These are phyloP conservation scores for Fusarium sp. DNA, from an alignment of 2,329 filamentous ascomycete genomes.

Conservation along the genomic window DNA sequence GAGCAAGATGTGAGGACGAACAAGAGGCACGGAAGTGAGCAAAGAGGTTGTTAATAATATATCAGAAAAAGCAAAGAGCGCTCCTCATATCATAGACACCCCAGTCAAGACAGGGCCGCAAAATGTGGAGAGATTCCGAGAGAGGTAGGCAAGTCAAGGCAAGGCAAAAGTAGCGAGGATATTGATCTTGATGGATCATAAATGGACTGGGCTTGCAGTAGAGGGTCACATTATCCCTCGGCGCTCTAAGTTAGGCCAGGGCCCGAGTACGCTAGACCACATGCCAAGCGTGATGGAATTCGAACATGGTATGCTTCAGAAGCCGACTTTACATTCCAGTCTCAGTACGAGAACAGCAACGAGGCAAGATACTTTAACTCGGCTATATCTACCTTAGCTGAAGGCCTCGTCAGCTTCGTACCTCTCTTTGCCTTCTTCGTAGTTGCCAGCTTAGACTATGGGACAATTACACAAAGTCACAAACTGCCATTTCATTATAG, in stretches of 20 bases:
- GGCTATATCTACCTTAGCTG: not conserved
- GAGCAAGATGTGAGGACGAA: not conserved
- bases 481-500: slow-evolving; percentile 9
- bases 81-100: not conserved
- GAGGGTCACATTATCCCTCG: slow-evolving; percentile 22
- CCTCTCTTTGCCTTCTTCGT: not conserved
- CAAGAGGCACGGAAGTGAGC: not conserved
- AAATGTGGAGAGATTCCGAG: slow-evolving; percentile 21
- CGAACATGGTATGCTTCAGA: slow-evolving; percentile 15
- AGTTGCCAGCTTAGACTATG: not conserved
- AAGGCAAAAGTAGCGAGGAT: not conserved
- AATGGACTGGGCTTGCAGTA: not conserved
- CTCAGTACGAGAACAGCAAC: not conserved
- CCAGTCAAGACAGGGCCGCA: not conserved
- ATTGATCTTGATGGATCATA: slow-evolving; percentile 5
- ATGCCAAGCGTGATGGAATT: slow-evolving; percentile 9
- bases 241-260: slow-evolving; percentile 4
- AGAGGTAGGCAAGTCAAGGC: not conserved
- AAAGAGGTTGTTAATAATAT: not conserved
- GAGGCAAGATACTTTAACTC: not conserved
- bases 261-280: slow-evolving; percentile 6
- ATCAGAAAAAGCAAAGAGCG: slow-evolving; percentile 3
- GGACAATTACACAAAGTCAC: not conserved
- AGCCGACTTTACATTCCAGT: slow-evolving; percentile 19
- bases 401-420: not conserved